Conservation (phyloP, 768 basidiomycete genomes). For the Pleurotus tuber-regium region DNA sequence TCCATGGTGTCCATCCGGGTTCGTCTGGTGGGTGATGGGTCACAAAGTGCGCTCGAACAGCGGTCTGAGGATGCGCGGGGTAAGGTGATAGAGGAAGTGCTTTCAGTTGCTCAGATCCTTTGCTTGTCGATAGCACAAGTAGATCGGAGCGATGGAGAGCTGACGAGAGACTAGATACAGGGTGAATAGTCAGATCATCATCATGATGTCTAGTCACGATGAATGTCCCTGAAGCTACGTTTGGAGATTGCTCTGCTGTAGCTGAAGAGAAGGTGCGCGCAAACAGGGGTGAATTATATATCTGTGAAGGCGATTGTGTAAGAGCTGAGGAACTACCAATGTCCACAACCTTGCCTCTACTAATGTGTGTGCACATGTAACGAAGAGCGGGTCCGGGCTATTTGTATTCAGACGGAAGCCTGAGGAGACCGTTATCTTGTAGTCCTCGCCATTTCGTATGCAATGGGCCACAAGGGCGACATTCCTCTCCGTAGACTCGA, state of each 20-base stretch:
- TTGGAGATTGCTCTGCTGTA: conserved; percentile 11
- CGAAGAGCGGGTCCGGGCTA: conserved; percentile 32
- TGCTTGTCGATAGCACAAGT: conserved; percentile 35
- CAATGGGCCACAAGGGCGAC: conserved; percentile 56
- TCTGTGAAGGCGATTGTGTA: conserved; percentile 11
- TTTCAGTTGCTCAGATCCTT: conserved; percentile 23
- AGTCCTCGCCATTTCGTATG: conserved; percentile 28
- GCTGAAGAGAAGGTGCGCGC: conserved; percentile 28
- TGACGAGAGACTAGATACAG: conserved; percentile 46
- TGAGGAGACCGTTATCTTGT: conserved; percentile 51
- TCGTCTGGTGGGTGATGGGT: conserved; percentile 35
- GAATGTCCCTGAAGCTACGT: conserved; percentile 38
- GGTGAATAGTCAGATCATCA: conserved; percentile 28
- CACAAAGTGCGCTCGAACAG: conserved; percentile 55
- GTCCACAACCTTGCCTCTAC: conserved; percentile 44
- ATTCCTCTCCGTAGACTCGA: conserved; percentile 25
- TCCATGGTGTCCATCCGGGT: conserved; percentile 47
- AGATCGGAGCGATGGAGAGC: conserved; percentile 61
- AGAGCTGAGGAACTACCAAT: not conserved
- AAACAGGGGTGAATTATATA: conserved; percentile 23
- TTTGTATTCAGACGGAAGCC: conserved; percentile 39
- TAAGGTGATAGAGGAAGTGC: conserved; percentile 64
- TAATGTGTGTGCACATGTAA: conserved; percentile 64
- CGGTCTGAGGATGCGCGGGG: conserved; percentile 44
- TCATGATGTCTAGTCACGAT: conserved; percentile 37